These are phyloP conservation scores for Gossypium bickii DNA, from an alignment of 345 rosid genomes.

Conservation along the genomic window DNA sequence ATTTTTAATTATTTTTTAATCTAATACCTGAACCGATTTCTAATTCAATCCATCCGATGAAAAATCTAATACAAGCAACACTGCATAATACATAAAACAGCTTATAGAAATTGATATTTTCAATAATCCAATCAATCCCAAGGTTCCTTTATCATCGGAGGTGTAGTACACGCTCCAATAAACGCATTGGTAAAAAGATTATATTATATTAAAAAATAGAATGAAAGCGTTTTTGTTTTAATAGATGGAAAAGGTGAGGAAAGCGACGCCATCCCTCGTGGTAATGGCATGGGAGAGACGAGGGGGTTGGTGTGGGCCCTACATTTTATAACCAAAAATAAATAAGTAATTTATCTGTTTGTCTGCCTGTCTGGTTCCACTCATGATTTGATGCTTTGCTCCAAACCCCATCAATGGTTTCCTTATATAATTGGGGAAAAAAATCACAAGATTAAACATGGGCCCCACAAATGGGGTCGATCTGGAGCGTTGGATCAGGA, in stretches of 20 bases:
- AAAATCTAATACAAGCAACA: too few relatives aligned
- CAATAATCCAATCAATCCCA: too few relatives aligned
- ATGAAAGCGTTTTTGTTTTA: conserved; percentile 6
- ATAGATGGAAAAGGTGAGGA: conserved; percentile 27
- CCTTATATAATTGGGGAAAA: conserved; percentile 14
- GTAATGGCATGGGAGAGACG: conserved; percentile 15
- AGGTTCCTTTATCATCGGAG: too few relatives aligned
- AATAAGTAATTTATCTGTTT: neutral
- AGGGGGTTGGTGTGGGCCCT: conserved; percentile 22
- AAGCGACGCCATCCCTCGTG: conserved; percentile 34
- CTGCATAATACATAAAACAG: too few relatives aligned
- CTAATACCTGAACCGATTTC: too few relatives aligned
- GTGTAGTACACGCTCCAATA: neutral
- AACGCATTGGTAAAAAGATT: neutral
- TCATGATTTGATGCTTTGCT: conserved; percentile 52
- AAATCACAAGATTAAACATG: neutral
- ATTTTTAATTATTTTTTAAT: too few relatives aligned
- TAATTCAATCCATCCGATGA: fast-evolving
- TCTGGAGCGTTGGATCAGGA: conserved; percentile 16
- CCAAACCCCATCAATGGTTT: conserved; percentile 22
- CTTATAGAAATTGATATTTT: too few relatives aligned
- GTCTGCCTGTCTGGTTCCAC: conserved; percentile 45
- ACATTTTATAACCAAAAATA: neutral
- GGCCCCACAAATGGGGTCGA: conserved; percentile 1
- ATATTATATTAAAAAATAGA: neutral